A percentile compares a stretch with the other conserved stretches of the same genome.
Conservation (phyloP, 2,329 filamentous ascomycete species). For the Xylaria sp. region DNA sequence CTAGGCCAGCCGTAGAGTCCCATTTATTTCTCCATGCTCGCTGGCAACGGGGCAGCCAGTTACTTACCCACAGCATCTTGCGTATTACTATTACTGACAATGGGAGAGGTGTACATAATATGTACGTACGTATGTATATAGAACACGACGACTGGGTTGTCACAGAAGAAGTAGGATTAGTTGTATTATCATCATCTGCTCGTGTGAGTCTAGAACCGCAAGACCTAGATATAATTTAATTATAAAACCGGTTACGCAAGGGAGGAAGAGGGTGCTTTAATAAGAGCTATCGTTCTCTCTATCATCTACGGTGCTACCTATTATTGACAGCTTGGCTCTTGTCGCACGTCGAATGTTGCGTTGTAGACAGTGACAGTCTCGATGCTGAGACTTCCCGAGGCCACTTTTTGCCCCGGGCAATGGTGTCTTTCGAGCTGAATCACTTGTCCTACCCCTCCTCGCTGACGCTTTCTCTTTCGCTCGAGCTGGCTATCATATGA, state of each 20-base stretch:
- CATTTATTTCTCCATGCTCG: constrained; percentile 26
- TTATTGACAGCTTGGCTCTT: not conserved
- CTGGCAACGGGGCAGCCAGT: not conserved
- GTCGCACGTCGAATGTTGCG: constrained; percentile 6
- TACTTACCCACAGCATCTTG: constrained; percentile 1
- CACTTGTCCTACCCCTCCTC: constrained; percentile 6
- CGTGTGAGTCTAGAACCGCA: not conserved
- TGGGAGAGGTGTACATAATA: too few species aligned
- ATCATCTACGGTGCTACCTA: not conserved
- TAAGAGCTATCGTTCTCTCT: not conserved
- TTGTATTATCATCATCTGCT: not conserved
- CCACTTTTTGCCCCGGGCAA: not conserved
- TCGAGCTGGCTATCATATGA: not conserved
- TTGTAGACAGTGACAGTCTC: not conserved
- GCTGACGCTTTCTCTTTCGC: not conserved
- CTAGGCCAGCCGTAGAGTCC: constrained; percentile 4
- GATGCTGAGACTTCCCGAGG: not conserved
- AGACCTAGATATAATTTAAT: not conserved
- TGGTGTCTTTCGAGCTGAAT: not conserved
- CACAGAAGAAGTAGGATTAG: not conserved
- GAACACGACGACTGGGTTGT: not conserved
- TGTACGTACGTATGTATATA: not conserved
- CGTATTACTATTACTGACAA: constrained; percentile 9
- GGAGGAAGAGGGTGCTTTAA: not conserved
- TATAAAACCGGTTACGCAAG: constrained; percentile 7